phyloP scores from a whole-genome alignment of 176 grass and related monocot species.

The Microstegium vimineum region DNA sequence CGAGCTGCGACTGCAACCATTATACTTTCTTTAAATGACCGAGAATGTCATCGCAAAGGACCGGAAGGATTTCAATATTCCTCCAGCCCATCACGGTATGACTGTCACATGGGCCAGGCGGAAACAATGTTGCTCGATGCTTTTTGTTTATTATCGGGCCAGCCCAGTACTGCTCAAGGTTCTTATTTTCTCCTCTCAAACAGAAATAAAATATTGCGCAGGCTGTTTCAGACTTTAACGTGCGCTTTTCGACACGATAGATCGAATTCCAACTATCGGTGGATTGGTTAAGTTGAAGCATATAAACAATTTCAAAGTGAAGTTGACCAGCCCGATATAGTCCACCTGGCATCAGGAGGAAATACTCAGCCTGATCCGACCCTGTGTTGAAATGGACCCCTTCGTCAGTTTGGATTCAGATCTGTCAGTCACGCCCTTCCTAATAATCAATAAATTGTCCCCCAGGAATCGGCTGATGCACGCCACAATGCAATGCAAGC shows the following conservation, averaged over 20 bases:
- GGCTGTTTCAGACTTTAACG: not conserved
- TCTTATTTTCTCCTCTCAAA: not conserved
- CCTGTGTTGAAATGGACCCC: not conserved
- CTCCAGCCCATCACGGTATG: too few relatives aligned
- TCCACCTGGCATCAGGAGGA: not conserved
- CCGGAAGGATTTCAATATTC: too few relatives aligned
- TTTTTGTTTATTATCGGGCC: not conserved
- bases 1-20: too few relatives aligned
- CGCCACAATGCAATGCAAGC: not conserved
- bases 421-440: not conserved
- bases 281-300: too few relatives aligned
- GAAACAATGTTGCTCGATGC: not conserved
- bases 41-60: too few relatives aligned
- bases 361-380: not conserved
- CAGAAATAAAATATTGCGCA: not conserved
- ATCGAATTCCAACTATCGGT: too few relatives aligned
- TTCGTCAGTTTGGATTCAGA: not conserved
- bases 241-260: too few relatives aligned
- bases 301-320: too few relatives aligned
- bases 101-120: not conserved
- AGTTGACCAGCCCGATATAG: too few relatives aligned
- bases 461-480: not conserved
- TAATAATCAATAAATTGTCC: not conserved
- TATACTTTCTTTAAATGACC: too few relatives aligned
- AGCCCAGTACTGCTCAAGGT: not conserved